Conservation (phyloP, 345 rosid species). For the Citrus reticulata region DNA sequence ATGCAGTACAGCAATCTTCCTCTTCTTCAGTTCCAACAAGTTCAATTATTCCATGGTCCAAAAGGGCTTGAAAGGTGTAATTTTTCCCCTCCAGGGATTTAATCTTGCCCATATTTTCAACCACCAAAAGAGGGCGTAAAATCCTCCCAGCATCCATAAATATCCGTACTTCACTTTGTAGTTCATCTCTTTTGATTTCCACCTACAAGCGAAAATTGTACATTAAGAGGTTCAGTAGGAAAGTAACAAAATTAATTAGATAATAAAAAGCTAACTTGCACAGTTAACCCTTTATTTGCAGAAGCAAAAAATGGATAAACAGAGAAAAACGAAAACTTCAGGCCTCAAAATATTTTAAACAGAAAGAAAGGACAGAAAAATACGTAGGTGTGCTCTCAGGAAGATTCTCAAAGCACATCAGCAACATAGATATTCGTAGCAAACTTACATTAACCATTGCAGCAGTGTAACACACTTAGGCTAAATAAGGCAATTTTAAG, state of each 20-base stretch:
- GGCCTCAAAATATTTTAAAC: neutral
- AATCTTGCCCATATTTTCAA: conserved; percentile 53
- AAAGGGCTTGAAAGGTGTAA: conserved; percentile 48
- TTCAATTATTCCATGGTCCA: conserved; percentile 76
- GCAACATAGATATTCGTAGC: neutral
- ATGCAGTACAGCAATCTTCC: conserved; percentile 76
- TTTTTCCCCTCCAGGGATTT: conserved; percentile 45
- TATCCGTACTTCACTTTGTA: conserved; percentile 67
- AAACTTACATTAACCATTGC: neutral
- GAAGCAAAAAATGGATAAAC: neutral
- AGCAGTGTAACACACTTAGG: neutral
- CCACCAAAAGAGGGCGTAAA: conserved; percentile 83
- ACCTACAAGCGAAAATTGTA: conserved; percentile 41
- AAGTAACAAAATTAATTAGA: neutral
- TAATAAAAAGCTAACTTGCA: neutral
- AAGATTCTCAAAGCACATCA: neutral
- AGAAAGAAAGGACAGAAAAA: neutral
- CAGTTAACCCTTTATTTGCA: neutral
- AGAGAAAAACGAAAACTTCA: neutral
- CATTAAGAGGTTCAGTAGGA: neutral
- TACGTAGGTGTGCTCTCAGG: neutral
- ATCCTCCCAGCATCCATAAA: conserved; percentile 87
- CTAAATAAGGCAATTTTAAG: neutral
- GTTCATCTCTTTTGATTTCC: conserved; percentile 74
- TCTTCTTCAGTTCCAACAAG: conserved; percentile 87